phyloP scores from a whole-genome alignment of 352 stramenopile species.

The Pythium apleroticum region DNA sequence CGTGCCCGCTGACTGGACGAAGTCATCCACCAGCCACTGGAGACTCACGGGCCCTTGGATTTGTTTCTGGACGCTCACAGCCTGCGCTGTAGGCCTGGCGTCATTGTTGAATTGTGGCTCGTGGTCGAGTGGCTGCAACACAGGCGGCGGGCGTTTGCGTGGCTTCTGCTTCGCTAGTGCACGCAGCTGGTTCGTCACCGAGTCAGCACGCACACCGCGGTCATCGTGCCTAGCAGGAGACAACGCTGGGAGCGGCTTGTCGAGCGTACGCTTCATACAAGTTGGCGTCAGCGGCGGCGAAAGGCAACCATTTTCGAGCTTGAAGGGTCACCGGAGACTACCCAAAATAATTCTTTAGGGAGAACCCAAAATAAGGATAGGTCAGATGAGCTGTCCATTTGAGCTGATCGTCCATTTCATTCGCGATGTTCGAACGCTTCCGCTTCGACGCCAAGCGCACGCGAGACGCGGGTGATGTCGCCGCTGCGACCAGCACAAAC shows the following conservation, averaged over 20 bases:
- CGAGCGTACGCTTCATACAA: conserved; percentile 11
- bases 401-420: neutral
- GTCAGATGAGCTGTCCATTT: no score
- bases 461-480: conserved; percentile 18
- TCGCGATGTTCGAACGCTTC: conserved; percentile 53
- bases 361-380: neutral
- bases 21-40: conserved; percentile 62
- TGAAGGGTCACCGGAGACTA: neutral
- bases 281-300: neutral
- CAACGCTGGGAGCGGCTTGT: conserved; percentile 14
- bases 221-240: conserved; percentile 19
- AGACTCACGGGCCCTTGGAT: conserved; percentile 49
- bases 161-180: conserved; percentile 35
- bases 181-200: conserved; percentile 44
- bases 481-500: neutral
- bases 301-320: neutral
- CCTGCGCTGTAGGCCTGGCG: neutral
- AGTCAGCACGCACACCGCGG: conserved; percentile 41
- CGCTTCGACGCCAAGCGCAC: conserved; percentile 57
- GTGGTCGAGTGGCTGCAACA: conserved; percentile 28
- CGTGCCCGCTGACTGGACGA: conserved; percentile 44
- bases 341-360: neutral
- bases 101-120: neutral
- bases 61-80: conserved; percentile 35
- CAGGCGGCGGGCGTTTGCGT: conserved; percentile 18